phyloP scores from a whole-genome alignment of 306 rosid species.

The Cucurbita pepo region DNA sequence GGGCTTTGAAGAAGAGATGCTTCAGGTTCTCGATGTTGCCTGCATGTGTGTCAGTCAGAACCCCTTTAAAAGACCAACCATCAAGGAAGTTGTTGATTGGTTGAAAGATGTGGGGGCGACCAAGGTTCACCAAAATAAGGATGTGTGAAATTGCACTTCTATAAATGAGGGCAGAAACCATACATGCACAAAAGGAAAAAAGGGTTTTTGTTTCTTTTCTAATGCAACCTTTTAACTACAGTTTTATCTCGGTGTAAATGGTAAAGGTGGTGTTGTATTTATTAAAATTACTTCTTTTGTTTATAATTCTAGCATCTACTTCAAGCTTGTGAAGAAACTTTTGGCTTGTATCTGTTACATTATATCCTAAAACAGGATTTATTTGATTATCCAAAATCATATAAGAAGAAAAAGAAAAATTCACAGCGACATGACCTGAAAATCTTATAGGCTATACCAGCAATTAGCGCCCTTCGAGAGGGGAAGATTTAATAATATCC shows the following conservation, averaged over 20 bases:
- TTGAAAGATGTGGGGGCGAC: constrained; percentile 43
- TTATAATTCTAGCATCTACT: neutral
- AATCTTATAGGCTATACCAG: neutral
- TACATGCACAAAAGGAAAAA: constrained; percentile 1
- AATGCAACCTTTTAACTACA: constrained; percentile 1
- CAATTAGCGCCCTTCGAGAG: neutral
- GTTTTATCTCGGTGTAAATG: constrained; percentile 4
- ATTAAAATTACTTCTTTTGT: neutral
- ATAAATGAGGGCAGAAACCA: neutral
- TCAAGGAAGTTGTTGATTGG: constrained; percentile 79
- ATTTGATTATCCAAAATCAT: neutral
- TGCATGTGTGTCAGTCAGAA: constrained; percentile 71
- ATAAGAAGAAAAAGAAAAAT: neutral
- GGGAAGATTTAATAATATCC: neutral
- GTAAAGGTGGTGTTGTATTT: neutral
- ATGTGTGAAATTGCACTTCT: constrained; percentile 12
- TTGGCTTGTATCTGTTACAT: neutral
- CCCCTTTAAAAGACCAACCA: constrained; percentile 77
- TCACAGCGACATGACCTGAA: neutral
- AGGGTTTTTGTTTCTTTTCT: neutral
- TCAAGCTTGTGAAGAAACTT: neutral
- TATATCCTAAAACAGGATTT: neutral
- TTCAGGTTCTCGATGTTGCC: constrained; percentile 71
- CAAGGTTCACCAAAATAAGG: constrained; percentile 34
- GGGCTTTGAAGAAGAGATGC: constrained; percentile 63